These are phyloP conservation scores for Kazachstania sp. DNA, from an alignment of 1,139 yeast genomes.

Conservation along the genomic window DNA sequence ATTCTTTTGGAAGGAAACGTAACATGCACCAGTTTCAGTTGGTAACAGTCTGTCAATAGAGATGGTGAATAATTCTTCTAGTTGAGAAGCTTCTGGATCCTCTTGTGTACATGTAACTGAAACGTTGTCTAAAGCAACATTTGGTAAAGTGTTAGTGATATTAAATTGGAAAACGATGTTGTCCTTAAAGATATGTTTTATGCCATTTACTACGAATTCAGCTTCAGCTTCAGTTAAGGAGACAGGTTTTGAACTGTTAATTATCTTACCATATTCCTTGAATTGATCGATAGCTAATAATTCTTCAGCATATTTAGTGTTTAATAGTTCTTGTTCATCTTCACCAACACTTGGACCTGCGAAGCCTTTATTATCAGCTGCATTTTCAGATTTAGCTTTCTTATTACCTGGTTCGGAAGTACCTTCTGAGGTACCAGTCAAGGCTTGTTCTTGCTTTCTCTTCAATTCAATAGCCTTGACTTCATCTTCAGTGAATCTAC, in stretches of 20 bases:
- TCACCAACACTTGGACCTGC: constrained; percentile 23
- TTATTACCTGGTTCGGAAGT: constrained; percentile 9
- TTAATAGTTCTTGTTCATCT: constrained; percentile 33
- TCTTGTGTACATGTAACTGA: constrained; percentile 52
- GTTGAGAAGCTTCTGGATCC: constrained; percentile 47
- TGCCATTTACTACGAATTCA: constrained; percentile 80
- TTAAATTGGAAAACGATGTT: constrained; percentile 81
- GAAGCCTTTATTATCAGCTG: constrained; percentile 19
- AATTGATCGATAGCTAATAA: constrained; percentile 63
- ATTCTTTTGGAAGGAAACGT: constrained; percentile 66
- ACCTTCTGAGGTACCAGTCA: constrained; percentile 23
- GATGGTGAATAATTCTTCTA: constrained; percentile 63
- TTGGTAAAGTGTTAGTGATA: constrained; percentile 76
- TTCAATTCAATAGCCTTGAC: constrained; percentile 40
- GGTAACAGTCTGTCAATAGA: constrained; percentile 70
- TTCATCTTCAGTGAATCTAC: constrained; percentile 44
- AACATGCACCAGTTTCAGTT: constrained; percentile 62
- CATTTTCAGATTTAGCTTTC: constrained; percentile 10
- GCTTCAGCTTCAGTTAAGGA: constrained; percentile 87
- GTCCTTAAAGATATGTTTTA: constrained; percentile 70
- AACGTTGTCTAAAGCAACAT: constrained; percentile 68
- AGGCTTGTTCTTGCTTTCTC: constrained; percentile 36
- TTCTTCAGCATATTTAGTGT: constrained; percentile 61
- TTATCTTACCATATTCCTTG: constrained; percentile 54
- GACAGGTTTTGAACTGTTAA: constrained; percentile 61